phyloP scores from a whole-genome alignment of 2,329 filamentous ascomycete genomes.

The Diaporthe capsici region DNA sequence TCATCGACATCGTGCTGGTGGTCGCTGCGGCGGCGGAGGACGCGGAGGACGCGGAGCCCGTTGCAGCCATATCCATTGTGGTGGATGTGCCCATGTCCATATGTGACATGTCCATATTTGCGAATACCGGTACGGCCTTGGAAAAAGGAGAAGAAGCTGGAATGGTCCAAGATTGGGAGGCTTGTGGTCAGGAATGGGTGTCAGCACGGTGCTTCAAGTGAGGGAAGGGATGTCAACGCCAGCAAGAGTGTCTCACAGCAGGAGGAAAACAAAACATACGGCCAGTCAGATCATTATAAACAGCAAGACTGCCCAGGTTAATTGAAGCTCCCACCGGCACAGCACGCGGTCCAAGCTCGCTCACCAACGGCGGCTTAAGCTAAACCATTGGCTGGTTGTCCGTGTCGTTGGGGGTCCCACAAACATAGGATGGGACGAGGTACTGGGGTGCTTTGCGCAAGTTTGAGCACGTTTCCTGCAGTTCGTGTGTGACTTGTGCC shows the following conservation, averaged over 20 bases:
- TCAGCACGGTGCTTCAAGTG: neutral
- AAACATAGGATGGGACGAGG: neutral
- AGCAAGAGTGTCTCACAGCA: neutral
- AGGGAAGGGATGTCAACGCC: neutral
- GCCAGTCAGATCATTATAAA: neutral
- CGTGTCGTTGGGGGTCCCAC: neutral
- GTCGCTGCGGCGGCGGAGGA: slow-evolving; percentile 10
- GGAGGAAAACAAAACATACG: neutral
- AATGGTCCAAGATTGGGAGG: neutral
- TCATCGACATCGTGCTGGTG: slow-evolving; percentile 30
- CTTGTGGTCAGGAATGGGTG: neutral
- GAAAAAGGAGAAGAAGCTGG: neutral
- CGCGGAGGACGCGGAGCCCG: neutral
- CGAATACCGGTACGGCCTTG: no score
- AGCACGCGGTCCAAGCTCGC: neutral
- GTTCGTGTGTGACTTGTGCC: slow-evolving; percentile 6
- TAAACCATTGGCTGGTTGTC: neutral
- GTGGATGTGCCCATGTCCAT: slow-evolving; percentile 13
- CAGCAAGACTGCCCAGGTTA: neutral
- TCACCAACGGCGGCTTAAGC: neutral
- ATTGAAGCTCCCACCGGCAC: neutral
- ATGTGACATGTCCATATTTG: slow-evolving; percentile 8
- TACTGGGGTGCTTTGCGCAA: slow-evolving; percentile 1
- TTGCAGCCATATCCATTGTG: slow-evolving; percentile 16
- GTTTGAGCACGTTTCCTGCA: slow-evolving; percentile 34